A percentile compares a stretch with the other conserved stretches of the same genome.
Evolutionary conservation across 164 flowering plant genomes (phyloP).

Genomic region (Aristolochia contorta): DNA sequence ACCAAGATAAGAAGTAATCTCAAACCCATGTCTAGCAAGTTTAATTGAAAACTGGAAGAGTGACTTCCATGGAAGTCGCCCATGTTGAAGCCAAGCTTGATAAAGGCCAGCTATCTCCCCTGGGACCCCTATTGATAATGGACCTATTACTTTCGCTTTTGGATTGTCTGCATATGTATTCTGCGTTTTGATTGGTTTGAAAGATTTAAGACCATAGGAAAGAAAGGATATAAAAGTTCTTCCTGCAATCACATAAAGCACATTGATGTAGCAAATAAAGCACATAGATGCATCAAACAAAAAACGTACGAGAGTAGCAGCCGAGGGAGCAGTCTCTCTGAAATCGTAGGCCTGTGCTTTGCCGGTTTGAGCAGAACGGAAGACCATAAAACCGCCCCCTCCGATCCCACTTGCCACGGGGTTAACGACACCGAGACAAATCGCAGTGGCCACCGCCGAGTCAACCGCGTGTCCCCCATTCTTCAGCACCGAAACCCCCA

Average conservation of each 20-base stretch:
- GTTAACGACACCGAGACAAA: slow-evolving; percentile 78
- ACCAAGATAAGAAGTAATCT: slow-evolving; percentile 46
- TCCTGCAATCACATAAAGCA: no score
- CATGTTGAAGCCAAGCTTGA: slow-evolving; percentile 66
- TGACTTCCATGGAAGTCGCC: slow-evolving; percentile 68
- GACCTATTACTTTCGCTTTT: slow-evolving; percentile 42
- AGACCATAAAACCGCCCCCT: slow-evolving; percentile 85
- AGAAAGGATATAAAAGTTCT: neutral
- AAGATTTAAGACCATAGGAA: no score
- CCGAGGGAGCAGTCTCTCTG: slow-evolving; percentile 87
- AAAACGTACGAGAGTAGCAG: slow-evolving; percentile 60
- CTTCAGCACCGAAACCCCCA: slow-evolving; percentile 48
- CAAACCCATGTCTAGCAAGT: slow-evolving; percentile 72
- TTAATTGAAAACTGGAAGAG: slow-evolving; percentile 65
- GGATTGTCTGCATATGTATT: slow-evolving; percentile 61
- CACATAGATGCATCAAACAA: no score
- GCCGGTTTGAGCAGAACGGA: slow-evolving; percentile 39
- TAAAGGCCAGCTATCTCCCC: slow-evolving; percentile 94
- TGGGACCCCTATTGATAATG: slow-evolving; percentile 80
- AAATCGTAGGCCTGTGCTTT: slow-evolving; percentile 51
- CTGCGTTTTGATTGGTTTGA: slow-evolving; percentile 22
- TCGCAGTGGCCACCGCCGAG: slow-evolving; percentile 82
- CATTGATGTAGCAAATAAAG: no score
- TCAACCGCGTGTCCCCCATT: slow-evolving; percentile 79
- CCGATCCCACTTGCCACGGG: slow-evolving; percentile 87